phyloP scores from a whole-genome alignment of 805 yeast species.

The Sporopachydermia quercuum region DNA sequence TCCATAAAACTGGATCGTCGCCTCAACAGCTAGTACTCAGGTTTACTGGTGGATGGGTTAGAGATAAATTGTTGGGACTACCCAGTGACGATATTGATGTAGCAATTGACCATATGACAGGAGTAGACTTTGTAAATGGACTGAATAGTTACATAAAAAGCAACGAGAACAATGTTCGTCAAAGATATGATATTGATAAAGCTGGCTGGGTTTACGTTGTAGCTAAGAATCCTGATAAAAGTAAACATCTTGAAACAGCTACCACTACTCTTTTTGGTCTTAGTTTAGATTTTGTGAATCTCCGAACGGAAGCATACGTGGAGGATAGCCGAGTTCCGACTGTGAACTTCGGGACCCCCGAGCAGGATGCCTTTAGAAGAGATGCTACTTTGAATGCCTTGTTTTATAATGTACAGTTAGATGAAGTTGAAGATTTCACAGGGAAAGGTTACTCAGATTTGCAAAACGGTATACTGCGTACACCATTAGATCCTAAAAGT shows the following conservation, averaged over 20 bases:
- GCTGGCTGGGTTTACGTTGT: constrained; percentile 16
- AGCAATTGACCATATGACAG: constrained; percentile 73
- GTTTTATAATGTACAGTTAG: constrained; percentile 64
- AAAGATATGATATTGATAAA: constrained; percentile 13
- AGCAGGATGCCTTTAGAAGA: constrained; percentile 80
- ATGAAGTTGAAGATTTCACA: constrained; percentile 74
- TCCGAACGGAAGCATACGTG: constrained; percentile 77
- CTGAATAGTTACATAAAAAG: constrained; percentile 33
- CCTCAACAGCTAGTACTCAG: constrained; percentile 37
- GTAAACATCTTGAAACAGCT: constrained; percentile 93
- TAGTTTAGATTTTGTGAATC: constrained; percentile 89
- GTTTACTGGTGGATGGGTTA: constrained; percentile 97
- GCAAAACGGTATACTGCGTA: constrained; percentile 52
- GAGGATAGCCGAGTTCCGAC: constrained; percentile 76
- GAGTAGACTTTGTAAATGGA: constrained; percentile 68
- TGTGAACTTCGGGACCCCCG: constrained; percentile 75
- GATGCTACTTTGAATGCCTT: constrained; percentile 93
- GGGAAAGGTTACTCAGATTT: constrained; percentile 62
- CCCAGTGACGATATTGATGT: constrained; percentile 82
- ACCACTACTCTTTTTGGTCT: constrained; percentile 72
- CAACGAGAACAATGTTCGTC: constrained; percentile 18
- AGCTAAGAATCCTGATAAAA: constrained; percentile 85
- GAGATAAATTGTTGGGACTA: constrained; percentile 78
- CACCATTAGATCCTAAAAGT: constrained; percentile 74
- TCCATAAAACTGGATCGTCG: background rate